These are phyloP conservation scores for Chalaropsis ovoidea DNA, from an alignment of 2,329 filamentous ascomycete species.

Conservation along the genomic window DNA sequence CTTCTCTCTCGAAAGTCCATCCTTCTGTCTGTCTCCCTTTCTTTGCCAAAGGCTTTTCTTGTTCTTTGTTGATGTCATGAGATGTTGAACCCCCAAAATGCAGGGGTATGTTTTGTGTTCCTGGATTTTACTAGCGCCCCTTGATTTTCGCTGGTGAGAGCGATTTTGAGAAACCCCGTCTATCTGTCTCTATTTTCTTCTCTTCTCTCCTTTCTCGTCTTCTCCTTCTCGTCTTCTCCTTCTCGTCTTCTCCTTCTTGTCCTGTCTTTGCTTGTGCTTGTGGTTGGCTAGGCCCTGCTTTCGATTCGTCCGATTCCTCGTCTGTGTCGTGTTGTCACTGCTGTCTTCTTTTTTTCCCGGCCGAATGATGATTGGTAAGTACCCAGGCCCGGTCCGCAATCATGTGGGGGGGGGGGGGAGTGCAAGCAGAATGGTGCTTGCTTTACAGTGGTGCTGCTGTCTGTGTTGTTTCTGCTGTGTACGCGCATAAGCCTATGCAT, in stretches of 20 bases:
- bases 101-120: conserved; percentile 16
- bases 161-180: neutral
- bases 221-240: neutral
- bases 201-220: neutral
- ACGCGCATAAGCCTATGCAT: conserved; percentile 3
- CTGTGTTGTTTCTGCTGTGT: neutral
- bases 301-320: neutral
- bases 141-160: conserved; percentile 2
- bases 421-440: neutral
- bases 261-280: neutral
- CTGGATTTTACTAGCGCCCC: conserved; percentile 8
- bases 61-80: conserved; percentile 11
- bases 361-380: neutral
- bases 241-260: neutral
- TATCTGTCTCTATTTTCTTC: neutral
- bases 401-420: neutral
- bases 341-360: neutral
- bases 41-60: neutral
- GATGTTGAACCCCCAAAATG: neutral
- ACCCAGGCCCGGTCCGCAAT: neutral
- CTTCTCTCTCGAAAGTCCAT: neutral
- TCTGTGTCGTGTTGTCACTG: neutral
- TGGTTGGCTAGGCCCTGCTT: neutral
- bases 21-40: neutral
- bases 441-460: neutral